Base-by-base conservation (phyloP, 1,284 basidiomycete genomes). In the Leucocoprinus gongylophorus region DNA sequence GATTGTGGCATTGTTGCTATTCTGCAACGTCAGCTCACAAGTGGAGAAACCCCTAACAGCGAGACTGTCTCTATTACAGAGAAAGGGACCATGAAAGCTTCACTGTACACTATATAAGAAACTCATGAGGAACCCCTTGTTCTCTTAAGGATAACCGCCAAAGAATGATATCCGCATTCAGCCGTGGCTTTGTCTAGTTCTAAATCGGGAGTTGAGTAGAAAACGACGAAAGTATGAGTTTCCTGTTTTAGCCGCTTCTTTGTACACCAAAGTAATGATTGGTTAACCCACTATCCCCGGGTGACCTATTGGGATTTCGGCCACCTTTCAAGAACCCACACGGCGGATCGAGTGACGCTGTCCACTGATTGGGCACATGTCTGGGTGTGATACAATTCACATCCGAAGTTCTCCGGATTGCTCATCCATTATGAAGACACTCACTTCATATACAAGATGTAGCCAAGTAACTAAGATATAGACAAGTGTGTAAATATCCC, bases 71-170 rank as follows among this genome's bases (percentile, higher is more conserved):
- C 41, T 58, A 62, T 62, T 59, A 63, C 59, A 61, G 54, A 55
- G 53, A 60, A 71, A 68, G 64, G 69, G 65, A 61, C 61, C 48
- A 55, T 59, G 51, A 58, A 58, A 58, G 54, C 57, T 52, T 63
- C 59, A 61, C 65, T 67, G 67, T 65, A 62, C 61, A 56, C 64
- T 46, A 58, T 66, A 67, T 62, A 54, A 65, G 67, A 9, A 10
- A 15, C 42, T 44, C 46, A n/a, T n/a, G n/a, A n/a, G n/a, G n/a
- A n/a, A 66, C 61, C 67, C 67, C 64, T 70, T 68, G 67, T 70
- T 46, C 56, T 54, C 49, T 42, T 30, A 44, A 55, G 48, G 28
- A 35, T 49, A 43, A 46, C 35, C 52, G 47, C 49, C 56, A 48
- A 49, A 30, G 53, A 50, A 40, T 21, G 46, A 48, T 46, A 40